phyloP scores from a whole-genome alignment of 495 filamentous ascomycete genomes.

The Paragyromitra xinjiangensis region DNA sequence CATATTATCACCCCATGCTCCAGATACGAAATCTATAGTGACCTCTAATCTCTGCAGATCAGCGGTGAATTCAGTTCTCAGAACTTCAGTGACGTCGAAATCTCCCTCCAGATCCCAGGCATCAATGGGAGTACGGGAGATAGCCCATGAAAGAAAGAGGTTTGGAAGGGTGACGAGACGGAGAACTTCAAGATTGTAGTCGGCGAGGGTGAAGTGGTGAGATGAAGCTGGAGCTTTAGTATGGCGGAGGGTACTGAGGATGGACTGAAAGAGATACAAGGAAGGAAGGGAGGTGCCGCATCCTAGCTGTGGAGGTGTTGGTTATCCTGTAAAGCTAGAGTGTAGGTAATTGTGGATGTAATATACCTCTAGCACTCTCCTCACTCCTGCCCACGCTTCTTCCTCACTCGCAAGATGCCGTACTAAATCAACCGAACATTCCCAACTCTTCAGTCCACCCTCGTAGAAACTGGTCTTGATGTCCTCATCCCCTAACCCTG shows the following conservation, averaged over 20 bases:
- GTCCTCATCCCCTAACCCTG: slow-evolving; percentile 79
- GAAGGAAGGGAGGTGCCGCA: slow-evolving; percentile 90
- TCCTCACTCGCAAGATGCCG: slow-evolving; percentile 66
- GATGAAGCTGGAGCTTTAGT: slow-evolving; percentile 30
- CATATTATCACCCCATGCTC: slow-evolving; percentile 80
- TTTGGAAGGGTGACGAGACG: slow-evolving; percentile 90
- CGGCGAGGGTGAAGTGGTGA: slow-evolving; percentile 74
- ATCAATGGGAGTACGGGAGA: slow-evolving; percentile 58
- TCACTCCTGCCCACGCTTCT: slow-evolving; percentile 34
- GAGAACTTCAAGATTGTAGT: slow-evolving; percentile 89
- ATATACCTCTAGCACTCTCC: slow-evolving; percentile 79
- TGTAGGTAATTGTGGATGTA: neutral
- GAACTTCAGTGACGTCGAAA: slow-evolving; percentile 73
- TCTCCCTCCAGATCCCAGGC: slow-evolving; percentile 64
- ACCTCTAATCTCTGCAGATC: slow-evolving; percentile 68
- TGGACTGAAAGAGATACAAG: slow-evolving; percentile 76
- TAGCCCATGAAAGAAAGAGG: slow-evolving; percentile 81
- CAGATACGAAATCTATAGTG: slow-evolving; percentile 77
- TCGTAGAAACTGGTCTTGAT: slow-evolving; percentile 92
- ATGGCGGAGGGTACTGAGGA: slow-evolving; percentile 60
- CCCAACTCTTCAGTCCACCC: slow-evolving; percentile 99
- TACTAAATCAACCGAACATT: slow-evolving; percentile 89
- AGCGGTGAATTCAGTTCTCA: slow-evolving; percentile 69
- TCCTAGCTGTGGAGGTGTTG: slow-evolving; percentile 69
- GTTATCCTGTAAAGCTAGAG: neutral